Percentiles rank a stretch among this genome's conserved stretches.
Evolutionary conservation across 164 flowering plant species (phyloP).

Genomic region (Kingdonia uniflora): DNA sequence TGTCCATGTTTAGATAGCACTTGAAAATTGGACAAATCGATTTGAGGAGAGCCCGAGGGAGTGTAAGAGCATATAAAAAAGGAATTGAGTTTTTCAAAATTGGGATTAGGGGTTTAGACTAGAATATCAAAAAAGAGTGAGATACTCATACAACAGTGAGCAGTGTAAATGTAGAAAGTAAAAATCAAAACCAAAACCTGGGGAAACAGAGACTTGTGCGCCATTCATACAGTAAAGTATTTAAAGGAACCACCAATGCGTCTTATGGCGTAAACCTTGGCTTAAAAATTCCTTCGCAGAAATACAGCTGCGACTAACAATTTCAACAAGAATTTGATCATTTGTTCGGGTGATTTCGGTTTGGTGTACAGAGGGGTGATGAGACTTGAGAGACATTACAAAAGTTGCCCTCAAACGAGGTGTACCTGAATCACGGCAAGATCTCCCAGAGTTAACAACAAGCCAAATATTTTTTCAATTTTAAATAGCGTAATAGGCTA

Average conservation of each 20-base stretch:
- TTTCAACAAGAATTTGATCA: constrained; percentile 40
- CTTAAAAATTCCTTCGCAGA: constrained; percentile 60
- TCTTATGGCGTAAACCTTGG: constrained; percentile 33
- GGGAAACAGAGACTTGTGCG: constrained; percentile 52
- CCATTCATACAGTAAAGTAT: constrained; percentile 36
- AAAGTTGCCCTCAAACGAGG: constrained; percentile 76
- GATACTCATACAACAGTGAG: too few species aligned
- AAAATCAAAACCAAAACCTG: constrained; percentile 24
- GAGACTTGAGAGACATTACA: constrained; percentile 36
- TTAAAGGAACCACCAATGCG: constrained; percentile 33
- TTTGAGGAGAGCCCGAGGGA: too few species aligned
- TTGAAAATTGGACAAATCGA: too few species aligned
- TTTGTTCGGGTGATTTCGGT: constrained; percentile 86
- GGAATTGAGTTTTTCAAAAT: too few species aligned
- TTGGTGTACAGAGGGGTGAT: constrained; percentile 68
- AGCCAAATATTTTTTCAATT: constrained; percentile 20
- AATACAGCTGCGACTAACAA: constrained; percentile 49
- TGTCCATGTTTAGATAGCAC: too few species aligned
- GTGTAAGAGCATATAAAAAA: too few species aligned
- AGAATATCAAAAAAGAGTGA: too few species aligned
- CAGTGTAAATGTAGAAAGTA: constrained; percentile 34
- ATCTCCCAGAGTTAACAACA: constrained; percentile 46
- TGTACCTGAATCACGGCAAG: constrained; percentile 63
- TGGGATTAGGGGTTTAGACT: too few species aligned
- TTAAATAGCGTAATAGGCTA: too few species aligned